Evolutionary conservation across 2,329 filamentous ascomycete species (phyloP), one percentile per base, ranked within the genome.

Genomic region (Fusarium dimerum): DNA sequence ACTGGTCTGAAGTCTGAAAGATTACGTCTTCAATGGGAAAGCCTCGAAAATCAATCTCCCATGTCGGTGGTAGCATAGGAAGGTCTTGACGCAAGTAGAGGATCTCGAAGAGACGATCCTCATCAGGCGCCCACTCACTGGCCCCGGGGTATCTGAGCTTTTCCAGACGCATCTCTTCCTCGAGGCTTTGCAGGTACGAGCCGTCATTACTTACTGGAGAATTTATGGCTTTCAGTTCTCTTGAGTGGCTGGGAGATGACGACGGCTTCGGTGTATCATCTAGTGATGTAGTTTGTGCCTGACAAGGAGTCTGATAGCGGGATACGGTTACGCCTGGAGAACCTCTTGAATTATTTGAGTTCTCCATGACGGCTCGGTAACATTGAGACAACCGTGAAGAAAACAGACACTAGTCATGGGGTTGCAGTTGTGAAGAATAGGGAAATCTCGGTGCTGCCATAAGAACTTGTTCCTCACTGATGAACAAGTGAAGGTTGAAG

Each of bases 61-160:
- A 77, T 30, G 73, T 69, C 5, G 63, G 51, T 2, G 75, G 75
- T 11, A 77, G 56, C 30, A 77, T 67, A 2, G 75, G 70, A 3
- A 72, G 64, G 50, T 74, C 69, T 52, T 75, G 69, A n/a, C 75
- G 62, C 57, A 72, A 64, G 52, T 70, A 77, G 2, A 77, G 56
- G 38, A 74, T 68, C 59, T 75, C 71, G 48, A 76, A 77, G 32
- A 77, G 67, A 2, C 60, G 64, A 30, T 75, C 73, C 57, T 83
- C 81, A n/a, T 76, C 76, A 10, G 72, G 67, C 29, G 82, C 73
- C 79, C 81, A 84, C 49, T 74, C 69, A 43, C 73, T 74, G 40
- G 78, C 72, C 20, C 73, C 72, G 0, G 73, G 73, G 47, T 74
- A 77, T 1, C 67, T 60, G 29, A 60, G 50, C 64, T 74, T 78